Base-by-base conservation (phyloP, 768 basidiomycete genomes). In the Favolaschia claudopus region DNA sequence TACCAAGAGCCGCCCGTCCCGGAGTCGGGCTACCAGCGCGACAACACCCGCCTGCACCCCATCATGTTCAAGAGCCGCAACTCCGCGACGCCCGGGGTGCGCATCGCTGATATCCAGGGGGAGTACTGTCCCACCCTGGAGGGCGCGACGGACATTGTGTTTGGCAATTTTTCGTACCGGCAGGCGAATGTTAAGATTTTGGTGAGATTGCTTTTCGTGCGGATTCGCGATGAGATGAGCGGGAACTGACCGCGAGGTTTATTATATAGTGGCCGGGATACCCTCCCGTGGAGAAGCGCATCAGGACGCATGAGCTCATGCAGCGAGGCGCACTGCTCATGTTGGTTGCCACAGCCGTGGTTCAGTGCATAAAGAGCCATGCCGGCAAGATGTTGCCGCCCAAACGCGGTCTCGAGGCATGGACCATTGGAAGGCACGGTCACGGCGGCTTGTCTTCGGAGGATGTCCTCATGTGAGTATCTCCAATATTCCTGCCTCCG, bases 201-300 rank as follows among this genome's bases (percentile, higher is more conserved):
- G 33, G 81, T 82, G 60, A 44, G 73, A 45, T 20, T 8, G 37
- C 42, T 22, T 19, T 24, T 28, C 28, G 38, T 6, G 17, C 17
- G 14, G 7, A 19, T 7, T 22, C 15, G 34, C 10, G 25, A 25
- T 32, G n/a, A 34, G 45, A 14, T 27, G n/a, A 25, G 17, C n/a
- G 25, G 31, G 19, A 3, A 22, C 39, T 54, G 38, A 57, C n/a
- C n/a, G n/a, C n/a, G n/a, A n/a, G n/a, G n/a, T n/a, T n/a, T 31
- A 14, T 34, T 38, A 12, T 46, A 44, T 54, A 83, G 82, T 84
- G 82, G 83, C 81, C 83, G 7, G 82, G 83, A 1, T 83, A 83
- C 67, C 70, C 73, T 43, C 72, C 77, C 0, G 69, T 73, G 28
- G 72, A 77, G 64, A 78, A 76, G 60, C 76, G 78, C 6, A 60